phyloP scores from a whole-genome alignment of 805 yeast species.

The Cyberlindnera mrakii region DNA sequence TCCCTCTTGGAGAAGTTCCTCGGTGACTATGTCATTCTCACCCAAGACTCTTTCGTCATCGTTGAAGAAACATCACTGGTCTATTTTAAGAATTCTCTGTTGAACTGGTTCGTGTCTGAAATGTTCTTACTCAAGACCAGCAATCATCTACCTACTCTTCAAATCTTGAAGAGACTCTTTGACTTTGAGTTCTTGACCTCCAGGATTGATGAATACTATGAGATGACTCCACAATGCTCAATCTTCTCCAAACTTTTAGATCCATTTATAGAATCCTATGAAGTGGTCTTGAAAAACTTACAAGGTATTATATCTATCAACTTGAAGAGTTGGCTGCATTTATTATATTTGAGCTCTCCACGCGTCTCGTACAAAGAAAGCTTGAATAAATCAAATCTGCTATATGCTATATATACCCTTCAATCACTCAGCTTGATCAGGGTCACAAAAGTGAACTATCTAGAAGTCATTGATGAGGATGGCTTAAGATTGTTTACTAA shows the following conservation, averaged over 20 bases:
- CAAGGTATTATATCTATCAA: conserved; percentile 10
- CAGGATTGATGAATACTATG: conserved; percentile 4
- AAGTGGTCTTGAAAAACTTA: conserved; percentile 13
- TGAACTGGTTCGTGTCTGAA: conserved; percentile 17
- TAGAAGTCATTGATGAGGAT: conserved; percentile 11
- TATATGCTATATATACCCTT: conserved; percentile 17
- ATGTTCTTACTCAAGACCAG: conserved; percentile 11
- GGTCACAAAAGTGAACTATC: conserved; percentile 8
- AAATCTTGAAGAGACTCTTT: conserved; percentile 10
- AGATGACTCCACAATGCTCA: background rate
- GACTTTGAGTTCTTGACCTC: conserved; percentile 18
- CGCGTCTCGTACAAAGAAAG: conserved; percentile 16
- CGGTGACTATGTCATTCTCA: conserved; percentile 5
- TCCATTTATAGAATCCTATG: conserved; percentile 22
- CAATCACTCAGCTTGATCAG: conserved; percentile 15
- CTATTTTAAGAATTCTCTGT: conserved; percentile 17
- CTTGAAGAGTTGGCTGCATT: conserved; percentile 18
- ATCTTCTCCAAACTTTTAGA: conserved; percentile 13
- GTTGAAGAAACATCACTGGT: conserved; percentile 16
- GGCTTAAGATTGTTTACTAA: conserved; percentile 4
- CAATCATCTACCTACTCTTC: conserved; percentile 3
- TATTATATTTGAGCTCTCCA: conserved; percentile 14
- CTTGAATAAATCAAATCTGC: conserved; percentile 19
- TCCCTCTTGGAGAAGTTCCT: conserved; percentile 9
- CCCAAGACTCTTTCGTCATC: conserved; percentile 4